These are phyloP conservation scores for Kandelia obovata DNA, from an alignment of 345 rosid genomes.

Conservation along the genomic window DNA sequence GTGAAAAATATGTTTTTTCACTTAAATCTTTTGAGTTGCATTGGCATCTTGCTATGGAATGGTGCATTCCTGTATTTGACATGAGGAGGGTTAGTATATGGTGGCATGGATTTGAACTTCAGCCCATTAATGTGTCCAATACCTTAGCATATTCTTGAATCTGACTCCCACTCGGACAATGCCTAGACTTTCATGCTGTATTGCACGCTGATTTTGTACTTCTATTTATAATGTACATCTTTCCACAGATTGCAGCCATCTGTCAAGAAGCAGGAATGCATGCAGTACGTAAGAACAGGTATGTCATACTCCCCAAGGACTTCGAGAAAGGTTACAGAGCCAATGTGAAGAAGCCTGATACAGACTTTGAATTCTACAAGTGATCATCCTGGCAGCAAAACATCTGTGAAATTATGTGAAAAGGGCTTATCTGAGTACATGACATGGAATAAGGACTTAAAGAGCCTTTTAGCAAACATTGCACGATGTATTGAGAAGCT, in stretches of 20 bases:
- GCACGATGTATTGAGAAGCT: not conserved
- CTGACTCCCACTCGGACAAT: not conserved
- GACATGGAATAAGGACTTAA: too few species aligned
- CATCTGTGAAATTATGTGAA: too few species aligned
- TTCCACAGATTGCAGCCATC: constrained; percentile 79
- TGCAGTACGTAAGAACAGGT: constrained; percentile 95
- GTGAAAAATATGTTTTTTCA: too few species aligned
- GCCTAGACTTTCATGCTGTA: not conserved
- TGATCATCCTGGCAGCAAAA: constrained; percentile 21
- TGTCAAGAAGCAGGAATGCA: constrained; percentile 99
- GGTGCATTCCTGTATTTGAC: not conserved
- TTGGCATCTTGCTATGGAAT: not conserved
- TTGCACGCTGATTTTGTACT: not conserved
- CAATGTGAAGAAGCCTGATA: constrained; percentile 99
- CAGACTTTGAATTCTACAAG: constrained; percentile 94
- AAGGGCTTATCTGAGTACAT: too few species aligned
- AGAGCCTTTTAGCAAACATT: too few species aligned
- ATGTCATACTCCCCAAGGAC: constrained; percentile 92
- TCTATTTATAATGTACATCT: not conserved
- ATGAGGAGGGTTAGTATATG: not conserved
- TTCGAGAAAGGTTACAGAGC: constrained; percentile 96
- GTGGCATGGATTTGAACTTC: not conserved
- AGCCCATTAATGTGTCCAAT: not conserved
- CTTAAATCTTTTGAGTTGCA: too few species aligned
- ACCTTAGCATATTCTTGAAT: not conserved